These are phyloP conservation scores for Daldinia eschscholtzii DNA, from an alignment of 2,329 filamentous ascomycete genomes.

Conservation along the genomic window DNA sequence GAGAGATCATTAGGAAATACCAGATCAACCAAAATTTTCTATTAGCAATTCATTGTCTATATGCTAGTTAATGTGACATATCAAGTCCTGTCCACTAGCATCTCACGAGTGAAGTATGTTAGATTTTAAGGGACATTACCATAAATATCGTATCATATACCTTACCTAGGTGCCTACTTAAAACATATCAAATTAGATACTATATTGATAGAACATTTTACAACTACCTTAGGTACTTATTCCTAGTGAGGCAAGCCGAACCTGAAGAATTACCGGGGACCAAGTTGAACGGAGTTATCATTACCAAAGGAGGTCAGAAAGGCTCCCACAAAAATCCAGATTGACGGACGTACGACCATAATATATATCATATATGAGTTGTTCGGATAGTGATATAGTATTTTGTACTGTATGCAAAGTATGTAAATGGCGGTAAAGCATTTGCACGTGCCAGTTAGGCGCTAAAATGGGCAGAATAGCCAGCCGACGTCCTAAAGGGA, in stretches of 20 bases:
- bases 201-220: not conserved
- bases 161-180: too few species aligned
- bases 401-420: not conserved
- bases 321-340: not conserved
- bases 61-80: not conserved
- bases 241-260: too few species aligned
- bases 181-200: not conserved
- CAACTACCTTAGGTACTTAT: too few species aligned
- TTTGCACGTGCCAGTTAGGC: slow-evolving; percentile 36
- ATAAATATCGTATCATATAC: not conserved
- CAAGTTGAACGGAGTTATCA: not conserved
- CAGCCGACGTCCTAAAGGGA: slow-evolving; percentile 29
- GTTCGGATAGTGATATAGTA: not conserved
- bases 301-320: not conserved
- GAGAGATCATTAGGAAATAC: too few species aligned
- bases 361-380: not conserved
- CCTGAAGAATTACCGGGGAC: too few species aligned
- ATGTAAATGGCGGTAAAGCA: slow-evolving; percentile 16
- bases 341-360: not conserved
- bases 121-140: not conserved
- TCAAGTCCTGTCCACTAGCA: not conserved
- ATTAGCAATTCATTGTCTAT: too few species aligned
- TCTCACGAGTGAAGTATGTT: not conserved
- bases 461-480: slow-evolving; percentile 33
- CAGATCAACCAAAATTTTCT: too few species aligned